phyloP scores from a whole-genome alignment of 345 rosid species.

The Linum usitatissimum region DNA sequence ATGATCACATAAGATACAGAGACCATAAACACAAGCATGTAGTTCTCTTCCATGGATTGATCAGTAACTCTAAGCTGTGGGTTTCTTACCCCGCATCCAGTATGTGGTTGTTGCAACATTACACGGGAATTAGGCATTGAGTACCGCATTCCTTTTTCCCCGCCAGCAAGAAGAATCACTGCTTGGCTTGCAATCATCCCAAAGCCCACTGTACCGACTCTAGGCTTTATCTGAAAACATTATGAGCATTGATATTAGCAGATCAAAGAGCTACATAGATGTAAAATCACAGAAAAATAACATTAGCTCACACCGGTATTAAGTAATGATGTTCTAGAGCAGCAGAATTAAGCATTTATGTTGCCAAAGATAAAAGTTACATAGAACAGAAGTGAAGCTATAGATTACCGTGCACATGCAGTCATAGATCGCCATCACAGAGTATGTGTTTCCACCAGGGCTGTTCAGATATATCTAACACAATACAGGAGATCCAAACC shows the following conservation, averaged over 20 bases:
- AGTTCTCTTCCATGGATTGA: conserved; percentile 2
- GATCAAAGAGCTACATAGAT: not conserved
- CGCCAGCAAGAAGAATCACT: conserved; percentile 87
- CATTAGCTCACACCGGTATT: not conserved
- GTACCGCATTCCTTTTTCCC: conserved; percentile 95
- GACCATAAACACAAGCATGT: not conserved
- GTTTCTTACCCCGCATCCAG: conserved; percentile 81
- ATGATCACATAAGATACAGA: not conserved
- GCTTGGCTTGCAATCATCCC: conserved; percentile 97
- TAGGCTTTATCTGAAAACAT: conserved; percentile 68
- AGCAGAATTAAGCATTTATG: not conserved
- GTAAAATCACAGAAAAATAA: not conserved
- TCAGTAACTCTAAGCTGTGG: not conserved
- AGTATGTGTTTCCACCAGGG: conserved; percentile 89
- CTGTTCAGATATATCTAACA: conserved; percentile 75
- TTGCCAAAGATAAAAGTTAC: not conserved
- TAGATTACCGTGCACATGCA: conserved; percentile 85
- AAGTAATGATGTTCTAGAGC: not conserved
- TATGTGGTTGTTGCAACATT: conserved; percentile 89
- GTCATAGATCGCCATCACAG: conserved; percentile 85
- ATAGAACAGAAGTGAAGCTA: not conserved
- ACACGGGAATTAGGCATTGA: conserved; percentile 94
- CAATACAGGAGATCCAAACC: conserved; percentile 12
- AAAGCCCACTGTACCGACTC: conserved; percentile 87
- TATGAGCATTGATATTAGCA: conserved; percentile 1